Conservation (phyloP, 2,329 filamentous ascomycete species). For the Colletotrichum salicis region DNA sequence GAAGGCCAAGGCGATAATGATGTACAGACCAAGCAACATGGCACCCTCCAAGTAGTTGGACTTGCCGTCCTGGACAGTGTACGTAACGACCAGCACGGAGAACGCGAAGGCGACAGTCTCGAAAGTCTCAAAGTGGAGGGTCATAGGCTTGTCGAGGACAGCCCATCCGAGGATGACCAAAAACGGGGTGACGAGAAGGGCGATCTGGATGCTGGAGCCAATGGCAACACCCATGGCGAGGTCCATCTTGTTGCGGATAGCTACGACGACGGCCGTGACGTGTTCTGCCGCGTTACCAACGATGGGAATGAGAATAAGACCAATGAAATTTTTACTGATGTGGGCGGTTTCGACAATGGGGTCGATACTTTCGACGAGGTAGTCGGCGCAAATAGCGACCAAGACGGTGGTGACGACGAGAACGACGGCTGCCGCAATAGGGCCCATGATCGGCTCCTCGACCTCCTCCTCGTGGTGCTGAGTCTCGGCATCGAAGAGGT, state of each 20-base stretch:
- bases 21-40: slow-evolving; percentile 69
- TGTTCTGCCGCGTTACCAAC: slow-evolving; percentile 85
- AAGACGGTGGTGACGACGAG: slow-evolving; percentile 76
- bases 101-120: slow-evolving; percentile 83
- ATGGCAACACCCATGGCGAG: slow-evolving; percentile 82
- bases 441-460: slow-evolving; percentile 66
- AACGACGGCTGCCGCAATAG: slow-evolving; percentile 71
- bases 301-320: slow-evolving; percentile 81
- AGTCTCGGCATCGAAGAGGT: slow-evolving; percentile 72
- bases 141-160: slow-evolving; percentile 77
- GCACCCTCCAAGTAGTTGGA: slow-evolving; percentile 87
- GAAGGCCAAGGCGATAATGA: slow-evolving; percentile 71
- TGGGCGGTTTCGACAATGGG: slow-evolving; percentile 74
- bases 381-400: slow-evolving; percentile 80
- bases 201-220: slow-evolving; percentile 85
- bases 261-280: slow-evolving; percentile 83
- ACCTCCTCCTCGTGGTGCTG: slow-evolving; percentile 45
- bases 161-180: slow-evolving; percentile 84
- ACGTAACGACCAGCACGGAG: slow-evolving; percentile 79
- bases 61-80: slow-evolving; percentile 82
- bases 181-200: slow-evolving; percentile 82
- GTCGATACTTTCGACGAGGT: slow-evolving; percentile 81
- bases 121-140: slow-evolving; percentile 82
- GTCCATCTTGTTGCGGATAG: slow-evolving; percentile 81
- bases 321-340: slow-evolving; percentile 84